Evolutionary conservation across 2,329 filamentous ascomycete genomes (phyloP).

Genomic region (Emericellopsis cladophorae): DNA sequence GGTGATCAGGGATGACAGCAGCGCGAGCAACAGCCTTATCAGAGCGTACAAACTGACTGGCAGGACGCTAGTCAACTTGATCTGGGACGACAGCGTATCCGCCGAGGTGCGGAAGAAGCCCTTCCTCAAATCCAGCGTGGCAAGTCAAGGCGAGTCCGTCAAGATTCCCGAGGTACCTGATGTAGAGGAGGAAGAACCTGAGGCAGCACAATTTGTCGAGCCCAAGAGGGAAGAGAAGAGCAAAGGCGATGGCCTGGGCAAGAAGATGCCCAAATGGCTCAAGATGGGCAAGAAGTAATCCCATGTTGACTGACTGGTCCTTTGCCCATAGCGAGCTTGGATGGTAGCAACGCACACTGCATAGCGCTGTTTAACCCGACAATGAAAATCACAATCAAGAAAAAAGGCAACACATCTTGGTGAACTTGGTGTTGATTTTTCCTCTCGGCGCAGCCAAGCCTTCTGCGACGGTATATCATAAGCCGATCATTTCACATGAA

Average conservation of each 20-base stretch:
- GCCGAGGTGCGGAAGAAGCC: conserved; percentile 37
- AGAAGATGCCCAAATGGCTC: conserved; percentile 56
- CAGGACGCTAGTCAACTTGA: conserved; percentile 61
- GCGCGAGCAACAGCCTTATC: conserved; percentile 48
- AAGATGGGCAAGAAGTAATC: conserved; percentile 59
- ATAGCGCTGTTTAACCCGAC: too few species aligned
- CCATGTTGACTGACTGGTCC: neutral
- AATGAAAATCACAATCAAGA: neutral
- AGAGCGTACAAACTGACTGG: conserved; percentile 57
- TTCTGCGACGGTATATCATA: conserved; percentile 15
- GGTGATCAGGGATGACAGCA: conserved; percentile 31
- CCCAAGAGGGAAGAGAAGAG: conserved; percentile 20
- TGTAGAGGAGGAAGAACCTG: conserved; percentile 22
- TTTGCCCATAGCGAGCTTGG: too few species aligned
- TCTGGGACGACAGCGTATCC: conserved; percentile 58
- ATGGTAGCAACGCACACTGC: too few species aligned
- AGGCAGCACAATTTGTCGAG: conserved; percentile 7
- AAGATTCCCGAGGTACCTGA: conserved; percentile 45
- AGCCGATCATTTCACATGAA: conserved; percentile 12
- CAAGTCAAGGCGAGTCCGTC: conserved; percentile 52
- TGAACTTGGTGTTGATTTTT: conserved; percentile 20
- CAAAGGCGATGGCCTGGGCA: conserved; percentile 19
- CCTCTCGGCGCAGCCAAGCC: conserved; percentile 15
- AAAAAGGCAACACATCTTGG: neutral
- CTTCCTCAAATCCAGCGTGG: conserved; percentile 46